Percentiles rank a stretch among this genome's conserved stretches.
phyloP scores from a whole-genome alignment of 208 protist genomes.

The Trypanosoma avium region DNA sequence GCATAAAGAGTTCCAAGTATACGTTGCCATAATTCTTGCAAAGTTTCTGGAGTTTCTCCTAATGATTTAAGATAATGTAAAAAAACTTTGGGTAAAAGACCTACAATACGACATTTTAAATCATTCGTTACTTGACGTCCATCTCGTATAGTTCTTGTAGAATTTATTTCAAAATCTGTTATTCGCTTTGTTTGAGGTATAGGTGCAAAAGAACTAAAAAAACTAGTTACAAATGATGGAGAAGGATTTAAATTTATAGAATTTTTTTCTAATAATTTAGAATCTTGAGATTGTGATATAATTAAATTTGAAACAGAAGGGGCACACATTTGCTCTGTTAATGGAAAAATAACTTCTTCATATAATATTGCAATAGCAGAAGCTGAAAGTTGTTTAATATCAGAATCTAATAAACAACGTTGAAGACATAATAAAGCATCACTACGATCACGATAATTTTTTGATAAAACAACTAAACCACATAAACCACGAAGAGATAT shows the following conservation, averaged over 20 bases:
- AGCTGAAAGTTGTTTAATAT: conserved; percentile 30
- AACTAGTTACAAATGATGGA: conserved; percentile 18
- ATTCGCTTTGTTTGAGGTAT: background rate
- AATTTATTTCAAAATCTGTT: background rate
- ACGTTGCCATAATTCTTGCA: conserved; percentile 65
- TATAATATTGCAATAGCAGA: conserved; percentile 49
- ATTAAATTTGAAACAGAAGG: background rate
- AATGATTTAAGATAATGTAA: conserved; percentile 54
- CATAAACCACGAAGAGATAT: conserved; percentile 44
- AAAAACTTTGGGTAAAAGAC: conserved; percentile 64
- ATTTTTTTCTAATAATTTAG: background rate
- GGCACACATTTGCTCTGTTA: conserved; percentile 69
- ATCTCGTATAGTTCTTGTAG: background rate
- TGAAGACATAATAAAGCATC: conserved; percentile 65
- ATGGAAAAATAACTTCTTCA: conserved; percentile 70
- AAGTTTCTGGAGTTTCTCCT: conserved; percentile 29
- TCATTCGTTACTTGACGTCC: conserved; percentile 30
- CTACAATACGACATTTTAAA: conserved; percentile 69
- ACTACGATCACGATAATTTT: conserved; percentile 32
- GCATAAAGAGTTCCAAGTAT: conserved; percentile 76
- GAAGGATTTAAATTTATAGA: background rate
- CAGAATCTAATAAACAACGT: conserved; percentile 56
- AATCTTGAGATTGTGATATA: no score
- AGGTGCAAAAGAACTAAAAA: conserved; percentile 19
- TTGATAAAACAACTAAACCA: conserved; percentile 42